Evolutionary conservation across 306 rosid species (phyloP), one percentile per base, ranked within the genome.

Genomic region (Psophocarpus tetragonolobus): DNA sequence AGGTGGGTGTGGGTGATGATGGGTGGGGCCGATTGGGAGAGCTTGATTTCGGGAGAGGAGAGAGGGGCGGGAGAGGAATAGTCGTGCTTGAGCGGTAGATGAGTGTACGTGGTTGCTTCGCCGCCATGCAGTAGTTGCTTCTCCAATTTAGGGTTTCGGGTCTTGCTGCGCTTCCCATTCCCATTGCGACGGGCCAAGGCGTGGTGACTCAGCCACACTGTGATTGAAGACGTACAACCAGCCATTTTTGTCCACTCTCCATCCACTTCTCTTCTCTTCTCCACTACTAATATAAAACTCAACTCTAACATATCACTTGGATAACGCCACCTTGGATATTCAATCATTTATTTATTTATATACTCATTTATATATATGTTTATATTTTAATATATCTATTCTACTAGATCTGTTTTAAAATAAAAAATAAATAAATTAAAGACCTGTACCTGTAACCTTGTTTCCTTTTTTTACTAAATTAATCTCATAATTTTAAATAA

Each of bases 81-180:
- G 61, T 94, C 97, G 61, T 92, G 93, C 70, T 66, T 89, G 77
- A 92, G 97, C 2, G 97, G 98, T 14, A 94, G 89, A 60, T 97
- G 90, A 21, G 91, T 88, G 87, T 81, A 92, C 77, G 97, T 95
- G 72, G 93, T 92, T 74, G 98, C 93, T 70, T 91, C 95, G 66
- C 88, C 87, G 71, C 91, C 92, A 5, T 85, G 61, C 63, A 89
- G 68, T 0, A 14, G 6, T 6, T 35, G 72, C 68, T 56, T 74
- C 26, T 63, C 73, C 30, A 65, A 57, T 24, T 86, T 87, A 65
- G 83, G 87, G 75, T 66, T 78, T 5, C 57, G 62, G 27, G 5
- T 20, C 38, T 64, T 35, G 15, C 26, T 35, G 10, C 71, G 71
- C 2, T 41, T 66, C 12, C 13, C 53, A 6, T 41, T 66, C 12